phyloP scores from a whole-genome alignment of 2,329 filamentous ascomycete genomes.

The Achaetomium macrosporum region DNA sequence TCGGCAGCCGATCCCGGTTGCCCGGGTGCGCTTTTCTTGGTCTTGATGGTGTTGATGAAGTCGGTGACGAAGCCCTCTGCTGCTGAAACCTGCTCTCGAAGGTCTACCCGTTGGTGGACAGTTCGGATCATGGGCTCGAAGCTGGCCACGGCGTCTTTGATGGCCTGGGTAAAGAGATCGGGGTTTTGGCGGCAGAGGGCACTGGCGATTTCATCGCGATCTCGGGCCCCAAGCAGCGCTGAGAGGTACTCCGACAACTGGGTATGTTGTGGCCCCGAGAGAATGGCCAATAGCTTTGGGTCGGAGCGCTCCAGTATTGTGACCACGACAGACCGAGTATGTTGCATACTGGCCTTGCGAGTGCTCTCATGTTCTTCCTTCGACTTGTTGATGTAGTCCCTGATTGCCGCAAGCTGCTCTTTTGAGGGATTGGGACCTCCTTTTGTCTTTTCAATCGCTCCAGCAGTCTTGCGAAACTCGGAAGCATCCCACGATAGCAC shows the following conservation, averaged over 20 bases:
- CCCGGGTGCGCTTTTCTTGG: constrained; percentile 31
- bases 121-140: constrained; percentile 70
- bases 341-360: constrained; percentile 48
- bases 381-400: constrained; percentile 48
- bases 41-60: constrained; percentile 55
- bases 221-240: constrained; percentile 63
- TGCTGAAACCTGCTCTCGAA: constrained; percentile 62
- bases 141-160: constrained; percentile 59
- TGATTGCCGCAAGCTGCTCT: constrained; percentile 56
- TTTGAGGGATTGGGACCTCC: constrained; percentile 46
- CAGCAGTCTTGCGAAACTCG: constrained; percentile 60
- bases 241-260: constrained; percentile 65
- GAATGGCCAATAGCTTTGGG: constrained; percentile 37
- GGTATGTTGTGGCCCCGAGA: constrained; percentile 56
- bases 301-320: constrained; percentile 56
- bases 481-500: constrained; percentile 67
- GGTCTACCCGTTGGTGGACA: constrained; percentile 65
- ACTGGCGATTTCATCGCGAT: constrained; percentile 64
- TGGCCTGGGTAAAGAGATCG: constrained; percentile 63
- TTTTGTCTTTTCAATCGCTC: constrained; percentile 59
- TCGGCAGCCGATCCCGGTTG: constrained; percentile 29
- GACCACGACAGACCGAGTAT: constrained; percentile 55
- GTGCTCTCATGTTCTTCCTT: constrained; percentile 53
- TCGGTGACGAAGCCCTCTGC: constrained; percentile 65
- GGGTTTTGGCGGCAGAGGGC: constrained; percentile 63